These are phyloP conservation scores for Talaromyces ruber DNA, from an alignment of 495 filamentous ascomycete genomes.

Conservation along the genomic window DNA sequence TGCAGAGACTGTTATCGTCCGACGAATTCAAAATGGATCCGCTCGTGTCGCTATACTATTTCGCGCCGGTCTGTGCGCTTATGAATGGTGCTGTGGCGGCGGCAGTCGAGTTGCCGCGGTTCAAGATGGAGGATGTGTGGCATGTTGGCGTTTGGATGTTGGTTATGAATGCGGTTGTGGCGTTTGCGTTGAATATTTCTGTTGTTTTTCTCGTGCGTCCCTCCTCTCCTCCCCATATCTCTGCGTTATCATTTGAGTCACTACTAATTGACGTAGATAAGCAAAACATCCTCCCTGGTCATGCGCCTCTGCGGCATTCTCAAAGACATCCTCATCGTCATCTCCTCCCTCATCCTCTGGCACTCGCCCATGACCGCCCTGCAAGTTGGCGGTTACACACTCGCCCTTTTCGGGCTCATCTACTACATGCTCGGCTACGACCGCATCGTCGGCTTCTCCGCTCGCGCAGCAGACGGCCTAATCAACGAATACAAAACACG, in stretches of 20 bases:
- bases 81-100: conserved; percentile 67
- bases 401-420: conserved; percentile 54
- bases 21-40: conserved; percentile 77
- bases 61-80: conserved; percentile 66
- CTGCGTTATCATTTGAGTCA: too few species aligned
- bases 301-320: conserved; percentile 69
- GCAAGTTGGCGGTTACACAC: conserved; percentile 57
- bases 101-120: conserved; percentile 44
- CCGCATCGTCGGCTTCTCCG: conserved; percentile 2
- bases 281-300: conserved; percentile 67
- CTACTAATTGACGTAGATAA: conserved; percentile 61
- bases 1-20: conserved; percentile 60
- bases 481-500: conserved; percentile 78
- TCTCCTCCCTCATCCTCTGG: conserved; percentile 57
- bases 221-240: neutral
- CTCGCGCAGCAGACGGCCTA: conserved; percentile 5
- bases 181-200: conserved; percentile 69
- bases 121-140: conserved; percentile 44
- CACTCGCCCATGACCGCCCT: conserved; percentile 47
- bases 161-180: conserved; percentile 59
- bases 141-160: conserved; percentile 50
- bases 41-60: conserved; percentile 78
- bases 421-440: conserved; percentile 55
- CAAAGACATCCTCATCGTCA: conserved; percentile 67
- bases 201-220: conserved; percentile 62